These are phyloP conservation scores for Microbotryum violaceum DNA, from an alignment of 1,284 basidiomycete genomes.

Conservation along the genomic window DNA sequence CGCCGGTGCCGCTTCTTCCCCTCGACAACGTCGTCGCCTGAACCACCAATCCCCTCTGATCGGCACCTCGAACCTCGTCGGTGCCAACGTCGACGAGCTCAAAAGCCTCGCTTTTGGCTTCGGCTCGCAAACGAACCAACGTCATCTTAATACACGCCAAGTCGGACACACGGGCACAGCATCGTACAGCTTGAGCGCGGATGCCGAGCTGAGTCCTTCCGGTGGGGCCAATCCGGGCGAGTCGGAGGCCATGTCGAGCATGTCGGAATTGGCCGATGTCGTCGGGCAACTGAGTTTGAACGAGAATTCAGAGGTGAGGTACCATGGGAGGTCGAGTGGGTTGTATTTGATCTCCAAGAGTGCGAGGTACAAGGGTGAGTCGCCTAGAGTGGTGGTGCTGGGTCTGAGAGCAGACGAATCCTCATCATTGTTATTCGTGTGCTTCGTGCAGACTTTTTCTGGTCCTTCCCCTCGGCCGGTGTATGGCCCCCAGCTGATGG, in stretches of 20 bases:
- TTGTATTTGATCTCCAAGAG: constrained; percentile 64
- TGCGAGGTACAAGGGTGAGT: constrained; percentile 55
- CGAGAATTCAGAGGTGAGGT: constrained; percentile 64
- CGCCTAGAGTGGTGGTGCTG: constrained; percentile 40
- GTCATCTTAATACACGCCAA: constrained; percentile 15
- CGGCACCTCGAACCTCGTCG: background rate
- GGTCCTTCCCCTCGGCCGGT: constrained; percentile 68
- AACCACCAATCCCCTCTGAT: constrained; percentile 1
- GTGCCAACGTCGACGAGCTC: background rate
- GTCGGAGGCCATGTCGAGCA: background rate
- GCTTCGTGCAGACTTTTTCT: constrained; percentile 11
- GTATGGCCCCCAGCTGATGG: constrained; percentile 63
- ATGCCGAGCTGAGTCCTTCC: constrained; percentile 9
- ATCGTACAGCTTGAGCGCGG: constrained; percentile 19
- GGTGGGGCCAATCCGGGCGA: background rate
- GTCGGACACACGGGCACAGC: constrained; percentile 33
- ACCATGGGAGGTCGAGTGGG: constrained; percentile 55
- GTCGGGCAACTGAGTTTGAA: constrained; percentile 75
- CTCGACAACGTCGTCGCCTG: constrained; percentile 18
- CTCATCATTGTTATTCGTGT: constrained; percentile 27
- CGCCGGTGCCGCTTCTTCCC: background rate
- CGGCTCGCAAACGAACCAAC: background rate
- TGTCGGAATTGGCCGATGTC: constrained; percentile 54
- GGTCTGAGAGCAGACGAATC: background rate
- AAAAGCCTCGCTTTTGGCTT: background rate